Conservation (phyloP, 2,329 filamentous ascomycete genomes). For the Trichoderma breve region DNA sequence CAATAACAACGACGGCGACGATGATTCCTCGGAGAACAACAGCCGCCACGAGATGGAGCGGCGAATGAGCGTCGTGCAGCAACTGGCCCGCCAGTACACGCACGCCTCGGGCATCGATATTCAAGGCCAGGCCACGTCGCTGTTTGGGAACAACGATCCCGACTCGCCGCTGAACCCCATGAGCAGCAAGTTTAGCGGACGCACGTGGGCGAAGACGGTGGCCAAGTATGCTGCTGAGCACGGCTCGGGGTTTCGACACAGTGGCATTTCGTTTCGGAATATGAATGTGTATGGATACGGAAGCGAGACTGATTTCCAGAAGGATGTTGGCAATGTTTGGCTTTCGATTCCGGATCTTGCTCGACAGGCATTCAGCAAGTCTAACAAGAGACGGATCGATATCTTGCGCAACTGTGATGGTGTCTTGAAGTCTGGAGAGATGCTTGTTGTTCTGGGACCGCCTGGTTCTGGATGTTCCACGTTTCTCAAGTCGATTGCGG, state of each 20-base stretch:
- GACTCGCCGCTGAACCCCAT: conserved; percentile 36
- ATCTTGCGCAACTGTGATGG: conserved; percentile 62
- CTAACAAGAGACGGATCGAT: not conserved
- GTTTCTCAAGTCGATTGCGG: conserved; percentile 59
- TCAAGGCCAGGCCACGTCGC: not conserved
- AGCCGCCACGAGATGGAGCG: not conserved
- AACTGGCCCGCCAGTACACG: conserved; percentile 2
- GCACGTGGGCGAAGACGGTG: conserved; percentile 40
- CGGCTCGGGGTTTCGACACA: conserved; percentile 26
- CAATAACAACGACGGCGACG: not conserved
- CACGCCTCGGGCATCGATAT: conserved; percentile 12
- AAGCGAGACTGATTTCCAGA: conserved; percentile 43
- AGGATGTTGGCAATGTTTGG: conserved; percentile 40
- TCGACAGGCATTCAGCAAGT: not conserved
- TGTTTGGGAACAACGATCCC: conserved; percentile 4
- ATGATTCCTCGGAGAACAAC: not conserved
- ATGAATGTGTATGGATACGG: conserved; percentile 44
- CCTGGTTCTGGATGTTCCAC: conserved; percentile 60
- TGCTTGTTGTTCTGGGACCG: conserved; percentile 64
- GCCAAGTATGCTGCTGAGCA: conserved; percentile 31
- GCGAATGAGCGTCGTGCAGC: conserved; percentile 5
- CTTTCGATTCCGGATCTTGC: conserved; percentile 9
- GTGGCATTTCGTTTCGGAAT: conserved; percentile 43
- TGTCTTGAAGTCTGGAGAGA: conserved; percentile 58
- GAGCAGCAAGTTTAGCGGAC: conserved; percentile 40